A percentile compares a stretch with the other conserved stretches of the same genome.
phyloP scores from a whole-genome alignment of 2,329 filamentous ascomycete genomes.

The Trichophyton benhamiae region DNA sequence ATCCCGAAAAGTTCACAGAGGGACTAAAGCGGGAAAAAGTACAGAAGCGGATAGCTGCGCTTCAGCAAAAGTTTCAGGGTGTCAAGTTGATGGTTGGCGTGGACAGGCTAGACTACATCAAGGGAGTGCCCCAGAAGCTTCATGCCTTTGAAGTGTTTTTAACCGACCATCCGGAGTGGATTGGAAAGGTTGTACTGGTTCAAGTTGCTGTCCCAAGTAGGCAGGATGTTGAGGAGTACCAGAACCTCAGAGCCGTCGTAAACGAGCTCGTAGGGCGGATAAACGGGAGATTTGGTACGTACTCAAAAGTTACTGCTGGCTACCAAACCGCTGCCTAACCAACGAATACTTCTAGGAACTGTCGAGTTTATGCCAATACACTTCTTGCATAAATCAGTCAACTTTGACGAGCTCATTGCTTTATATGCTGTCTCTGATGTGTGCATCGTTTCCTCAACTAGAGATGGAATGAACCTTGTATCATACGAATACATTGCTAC shows the following conservation, averaged over 20 bases:
- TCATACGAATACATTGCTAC: slow-evolving; percentile 97
- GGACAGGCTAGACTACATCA: slow-evolving; percentile 96
- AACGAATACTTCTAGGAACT: slow-evolving; percentile 44
- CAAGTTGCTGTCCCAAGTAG: slow-evolving; percentile 91
- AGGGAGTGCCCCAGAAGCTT: slow-evolving; percentile 93
- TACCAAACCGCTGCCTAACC: slow-evolving; percentile 2
- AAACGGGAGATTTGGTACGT: slow-evolving; percentile 75
- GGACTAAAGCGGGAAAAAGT: slow-evolving; percentile 76
- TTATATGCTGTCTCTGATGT: slow-evolving; percentile 87
- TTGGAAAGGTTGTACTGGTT: slow-evolving; percentile 90
- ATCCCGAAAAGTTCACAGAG: slow-evolving; percentile 90
- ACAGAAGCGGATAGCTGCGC: slow-evolving; percentile 69
- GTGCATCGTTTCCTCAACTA: slow-evolving; percentile 85
- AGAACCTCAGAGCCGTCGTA: slow-evolving; percentile 86
- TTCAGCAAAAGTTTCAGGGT: slow-evolving; percentile 85
- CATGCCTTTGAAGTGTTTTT: slow-evolving; percentile 94
- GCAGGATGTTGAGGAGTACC: slow-evolving; percentile 95
- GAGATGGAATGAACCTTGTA: slow-evolving; percentile 97
- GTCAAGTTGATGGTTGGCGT: slow-evolving; percentile 96
- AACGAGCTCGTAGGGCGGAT: slow-evolving; percentile 95
- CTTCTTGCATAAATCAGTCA: slow-evolving; percentile 92
- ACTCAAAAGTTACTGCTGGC: background rate
- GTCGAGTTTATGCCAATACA: slow-evolving; percentile 99
- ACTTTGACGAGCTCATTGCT: slow-evolving; percentile 86
- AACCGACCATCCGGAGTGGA: slow-evolving; percentile 94